Evolutionary conservation across 2,329 filamentous ascomycete species (phyloP), one percentile per base, ranked within the genome.

Genomic region (Capronia americana): DNA sequence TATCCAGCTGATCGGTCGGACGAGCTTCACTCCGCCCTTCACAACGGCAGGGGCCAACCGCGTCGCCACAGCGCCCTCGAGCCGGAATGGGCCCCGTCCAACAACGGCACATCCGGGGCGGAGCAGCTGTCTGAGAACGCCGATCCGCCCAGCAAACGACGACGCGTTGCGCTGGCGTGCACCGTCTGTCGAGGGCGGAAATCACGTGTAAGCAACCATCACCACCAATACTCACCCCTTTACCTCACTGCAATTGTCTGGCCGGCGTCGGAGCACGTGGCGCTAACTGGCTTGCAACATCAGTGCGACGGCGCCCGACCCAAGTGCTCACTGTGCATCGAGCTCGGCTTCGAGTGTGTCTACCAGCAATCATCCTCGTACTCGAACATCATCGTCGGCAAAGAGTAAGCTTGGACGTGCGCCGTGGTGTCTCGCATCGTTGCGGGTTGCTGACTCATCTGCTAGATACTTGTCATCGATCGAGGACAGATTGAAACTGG

Each of bases 291-390:
- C 23, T 23, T 23, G 23, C 14, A 6, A 14, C 55, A 24, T 51
- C 20, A 70, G 69, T 70, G 69, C 46, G 67, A 69, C 61, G 69
- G 69, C 26, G 67, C 64, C n/a, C 73, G 79, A 17, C 81, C 81
- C 17, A 77, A 75, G 54, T 83, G 81, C 65, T 77, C 77, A 11
- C 71, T 75, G 34, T 83, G 81, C 62, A 69, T 61, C 24, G 76
- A 79, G 38, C 72, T 80, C 44, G 78, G 76, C 12, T 80, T 79
- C 62, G 79, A 81, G 12, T 83, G 81, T 69, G 71, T 75, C 34
- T 83, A 83, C 71, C 63, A 65, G 50, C 63, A 60, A 34, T 57
- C 46, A 8, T 50, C 57, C 14, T 51, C 46, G 23, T 61, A 54
- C 44, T 51, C 57, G 2, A 65, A 61, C 44, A 51, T 65, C 50